phyloP scores from a whole-genome alignment of 139 green algal genomes.

The Chlorella vulgaris region DNA sequence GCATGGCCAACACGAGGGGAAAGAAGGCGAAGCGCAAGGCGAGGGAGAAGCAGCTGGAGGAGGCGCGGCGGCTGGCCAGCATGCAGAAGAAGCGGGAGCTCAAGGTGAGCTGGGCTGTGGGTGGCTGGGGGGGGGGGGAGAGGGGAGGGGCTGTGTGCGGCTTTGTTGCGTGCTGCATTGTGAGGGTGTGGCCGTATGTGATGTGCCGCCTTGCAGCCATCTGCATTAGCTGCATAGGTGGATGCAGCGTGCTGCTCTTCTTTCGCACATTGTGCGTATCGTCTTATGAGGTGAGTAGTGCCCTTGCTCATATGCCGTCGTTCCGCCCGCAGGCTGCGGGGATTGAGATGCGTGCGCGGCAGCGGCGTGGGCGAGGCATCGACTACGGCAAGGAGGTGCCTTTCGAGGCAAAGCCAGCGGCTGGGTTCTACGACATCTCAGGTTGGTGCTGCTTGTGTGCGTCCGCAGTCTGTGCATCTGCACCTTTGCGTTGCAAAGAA shows the following conservation, averaged over 20 bases:
- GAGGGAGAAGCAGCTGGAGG: conserved; percentile 97
- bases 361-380: conserved; percentile 56
- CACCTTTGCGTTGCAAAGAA: no score
- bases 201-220: no score
- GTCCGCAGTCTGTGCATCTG: no score
- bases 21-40: conserved; percentile 99
- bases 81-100: conserved; percentile 98
- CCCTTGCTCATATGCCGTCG: no score
- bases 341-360: conserved; percentile 63
- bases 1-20: conserved; percentile 96
- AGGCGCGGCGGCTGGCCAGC: conserved; percentile 90
- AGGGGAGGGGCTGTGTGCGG: neutral
- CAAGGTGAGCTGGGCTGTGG: conserved; percentile 35
- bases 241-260: no score
- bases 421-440: conserved; percentile 88
- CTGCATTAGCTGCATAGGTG: no score
- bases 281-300: no score
- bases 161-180: neutral
- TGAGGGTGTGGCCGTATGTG: no score
- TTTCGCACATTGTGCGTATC: no score
- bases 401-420: conserved; percentile 90
- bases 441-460: neutral
- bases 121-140: neutral
- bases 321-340: conserved; percentile 81
- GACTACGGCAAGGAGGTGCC: conserved; percentile 91